phyloP scores from a whole-genome alignment of 2,329 filamentous ascomycete species.

The Botryotinia globosa region DNA sequence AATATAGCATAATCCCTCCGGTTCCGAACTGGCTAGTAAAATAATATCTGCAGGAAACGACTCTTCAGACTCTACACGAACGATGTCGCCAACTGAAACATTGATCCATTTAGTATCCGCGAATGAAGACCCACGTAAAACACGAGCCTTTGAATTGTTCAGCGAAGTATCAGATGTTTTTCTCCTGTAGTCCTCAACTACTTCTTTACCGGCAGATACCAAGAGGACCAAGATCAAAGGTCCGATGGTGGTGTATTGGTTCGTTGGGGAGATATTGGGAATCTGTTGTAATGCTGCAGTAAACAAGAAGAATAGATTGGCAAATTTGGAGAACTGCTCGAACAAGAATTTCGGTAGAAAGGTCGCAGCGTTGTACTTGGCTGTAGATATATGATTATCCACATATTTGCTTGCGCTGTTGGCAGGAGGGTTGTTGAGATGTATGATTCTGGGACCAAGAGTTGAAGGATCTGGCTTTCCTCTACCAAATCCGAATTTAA shows the following conservation, averaged over 20 bases:
- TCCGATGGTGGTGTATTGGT: constrained; percentile 92
- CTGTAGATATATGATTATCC: constrained; percentile 95
- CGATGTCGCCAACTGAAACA: constrained; percentile 85
- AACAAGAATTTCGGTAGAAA: constrained; percentile 97
- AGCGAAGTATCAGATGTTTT: constrained; percentile 82
- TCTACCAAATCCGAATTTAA: constrained; percentile 90
- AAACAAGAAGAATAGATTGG: constrained; percentile 99
- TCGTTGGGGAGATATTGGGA: constrained; percentile 89
- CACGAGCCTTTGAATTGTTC: constrained; percentile 81
- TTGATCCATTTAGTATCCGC: constrained; percentile 91
- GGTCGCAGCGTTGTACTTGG: constrained; percentile 92
- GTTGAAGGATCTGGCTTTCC: constrained; percentile 85
- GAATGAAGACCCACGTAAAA: constrained; percentile 81
- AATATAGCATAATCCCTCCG: constrained; percentile 96
- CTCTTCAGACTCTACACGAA: constrained; percentile 91
- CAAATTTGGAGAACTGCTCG: constrained; percentile 98
- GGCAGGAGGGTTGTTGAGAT: constrained; percentile 93
- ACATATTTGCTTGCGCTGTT: constrained; percentile 87
- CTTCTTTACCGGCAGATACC: constrained; percentile 93
- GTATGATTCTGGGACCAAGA: constrained; percentile 85
- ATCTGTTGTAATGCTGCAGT: constrained; percentile 94
- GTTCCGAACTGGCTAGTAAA: constrained; percentile 89
- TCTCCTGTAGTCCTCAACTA: constrained; percentile 89
- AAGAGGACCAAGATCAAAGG: constrained; percentile 86
- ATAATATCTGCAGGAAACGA: constrained; percentile 94